Base-by-base conservation (phyloP, 192 early-diverging fungal species). In the Phycomyces blakesleeanus region DNA sequence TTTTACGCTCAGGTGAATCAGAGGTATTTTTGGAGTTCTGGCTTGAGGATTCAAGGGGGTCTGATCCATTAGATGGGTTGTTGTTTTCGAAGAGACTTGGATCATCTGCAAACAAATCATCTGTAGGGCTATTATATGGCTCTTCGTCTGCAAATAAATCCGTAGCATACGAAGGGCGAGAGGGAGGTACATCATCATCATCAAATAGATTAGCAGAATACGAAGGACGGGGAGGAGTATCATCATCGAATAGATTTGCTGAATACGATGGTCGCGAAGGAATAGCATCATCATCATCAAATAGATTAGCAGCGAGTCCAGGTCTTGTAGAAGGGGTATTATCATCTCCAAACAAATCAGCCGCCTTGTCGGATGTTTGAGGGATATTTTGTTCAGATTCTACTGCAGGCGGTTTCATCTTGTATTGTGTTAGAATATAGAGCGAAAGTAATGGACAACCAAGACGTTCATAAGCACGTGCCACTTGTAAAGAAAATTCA, bases 391-490 rank as follows among this genome's bases (percentile, higher is more conserved):
- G 18, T 47, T 47, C 18, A 21, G 51, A 11, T 53, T 24, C 26
- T 37, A 42, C 53, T 14, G 22, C 1, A 5, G 69, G 73, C 2
- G 57, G 58, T 11, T 60, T 63, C 37, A 67, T 61, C 14, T 44
- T 18, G 55, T 69, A 74, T 2, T 76, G 84, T 41, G 72, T 75
- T 24, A 93, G 68, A 51, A 93, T 85, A 26, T 93, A 76, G 34
- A 94, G 68, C 5, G 91, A 86, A 24, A 94, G 75, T 5, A 86
- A 65, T 8, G 91, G 93, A 60, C 84, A 91, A 29, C 91, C 91
- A 20, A 93, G 77, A 15, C 83, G 77, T 67, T 93, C 91, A 66
- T 94, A 94, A 3, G 86, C 78, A 29, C 73, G 72, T 5, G 86
- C 76, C 15, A 87, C 79, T 14, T 79, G 65, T 22, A 86, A 80